phyloP scores from a whole-genome alignment of 23 red algal genomes.

The Cyanidium caldarium region DNA sequence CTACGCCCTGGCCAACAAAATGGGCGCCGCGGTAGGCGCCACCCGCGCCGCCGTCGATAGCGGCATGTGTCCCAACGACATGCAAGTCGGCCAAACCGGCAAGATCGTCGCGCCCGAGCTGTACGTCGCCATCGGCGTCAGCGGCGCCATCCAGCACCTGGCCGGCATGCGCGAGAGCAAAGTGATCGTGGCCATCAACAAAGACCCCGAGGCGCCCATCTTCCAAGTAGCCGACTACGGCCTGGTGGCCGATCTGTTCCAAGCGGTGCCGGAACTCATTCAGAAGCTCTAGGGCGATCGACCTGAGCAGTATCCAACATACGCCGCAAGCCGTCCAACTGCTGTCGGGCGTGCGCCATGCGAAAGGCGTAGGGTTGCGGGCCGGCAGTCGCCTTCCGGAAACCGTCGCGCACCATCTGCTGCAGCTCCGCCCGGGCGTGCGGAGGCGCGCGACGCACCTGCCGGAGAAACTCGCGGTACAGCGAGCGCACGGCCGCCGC shows the following conservation, averaged over 20 bases:
- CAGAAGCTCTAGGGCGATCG: not conserved
- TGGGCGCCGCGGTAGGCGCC: slow-evolving; percentile 75
- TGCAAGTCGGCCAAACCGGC: slow-evolving; percentile 95
- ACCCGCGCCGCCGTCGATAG: slow-evolving; percentile 86
- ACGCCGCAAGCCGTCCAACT: too few relatives aligned
- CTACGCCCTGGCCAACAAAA: slow-evolving; percentile 41
- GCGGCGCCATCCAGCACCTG: slow-evolving; percentile 90
- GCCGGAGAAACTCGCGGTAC: too few relatives aligned
- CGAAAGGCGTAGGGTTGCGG: too few relatives aligned
- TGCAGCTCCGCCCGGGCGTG: too few relatives aligned
- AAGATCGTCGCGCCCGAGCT: slow-evolving; percentile 88
- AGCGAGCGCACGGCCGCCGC: too few relatives aligned
- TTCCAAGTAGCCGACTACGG: slow-evolving; percentile 93
- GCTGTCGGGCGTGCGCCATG: too few relatives aligned
- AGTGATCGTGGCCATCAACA: slow-evolving; percentile 91
- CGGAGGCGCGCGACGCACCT: too few relatives aligned
- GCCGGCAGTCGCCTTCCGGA: too few relatives aligned
- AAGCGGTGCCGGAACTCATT: slow-evolving; percentile 55
- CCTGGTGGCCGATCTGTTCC: slow-evolving; percentile 87
- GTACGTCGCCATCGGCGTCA: slow-evolving; percentile 78
- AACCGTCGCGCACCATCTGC: too few relatives aligned
- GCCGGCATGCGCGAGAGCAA: slow-evolving; percentile 97
- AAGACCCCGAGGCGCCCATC: slow-evolving; percentile 91
- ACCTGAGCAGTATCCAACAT: too few relatives aligned
- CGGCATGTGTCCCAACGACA: slow-evolving; percentile 76